Evolutionary conservation across 495 filamentous ascomycete species (phyloP).

Genomic region (Pseudevernia furfuracea): DNA sequence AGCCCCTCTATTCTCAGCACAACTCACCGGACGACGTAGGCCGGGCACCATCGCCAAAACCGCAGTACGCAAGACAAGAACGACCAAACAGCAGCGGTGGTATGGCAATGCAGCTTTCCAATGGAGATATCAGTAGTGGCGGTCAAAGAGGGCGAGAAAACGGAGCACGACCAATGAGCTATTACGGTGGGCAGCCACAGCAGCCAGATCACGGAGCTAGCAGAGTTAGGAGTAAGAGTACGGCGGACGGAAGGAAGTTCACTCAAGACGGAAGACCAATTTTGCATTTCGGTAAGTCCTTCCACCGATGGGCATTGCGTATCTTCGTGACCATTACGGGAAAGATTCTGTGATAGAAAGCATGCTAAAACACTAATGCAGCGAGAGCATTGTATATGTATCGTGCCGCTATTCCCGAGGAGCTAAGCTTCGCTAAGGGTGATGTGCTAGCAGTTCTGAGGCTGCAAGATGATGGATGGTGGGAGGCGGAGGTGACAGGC

Average conservation of each 20-base stretch:
- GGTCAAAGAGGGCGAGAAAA: slow-evolving; percentile 19
- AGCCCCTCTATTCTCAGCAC: slow-evolving; percentile 38
- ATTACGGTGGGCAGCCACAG: slow-evolving; percentile 28
- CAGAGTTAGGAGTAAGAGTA: slow-evolving; percentile 66
- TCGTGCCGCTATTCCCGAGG: slow-evolving; percentile 86
- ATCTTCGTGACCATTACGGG: neutral
- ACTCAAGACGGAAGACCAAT: slow-evolving; percentile 82
- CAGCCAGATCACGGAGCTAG: slow-evolving; percentile 27
- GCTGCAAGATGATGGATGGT: slow-evolving; percentile 98
- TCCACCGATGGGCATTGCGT: neutral
- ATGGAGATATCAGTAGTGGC: slow-evolving; percentile 29
- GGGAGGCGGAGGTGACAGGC: slow-evolving; percentile 91
- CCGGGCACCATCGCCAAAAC: slow-evolving; percentile 54
- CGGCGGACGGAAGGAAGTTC: slow-evolving; percentile 66
- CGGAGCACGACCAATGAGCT: slow-evolving; percentile 32
- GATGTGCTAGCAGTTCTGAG: slow-evolving; percentile 83
- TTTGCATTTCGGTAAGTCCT: slow-evolving; percentile 78
- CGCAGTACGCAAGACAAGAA: slow-evolving; percentile 48
- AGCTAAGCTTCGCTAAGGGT: slow-evolving; percentile 87
- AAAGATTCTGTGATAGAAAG: neutral
- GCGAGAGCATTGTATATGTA: slow-evolving; percentile 93
- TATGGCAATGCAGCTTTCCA: slow-evolving; percentile 76
- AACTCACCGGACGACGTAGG: slow-evolving; percentile 47
- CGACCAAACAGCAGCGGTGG: slow-evolving; percentile 60
- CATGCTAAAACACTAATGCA: slow-evolving; percentile 32